Evolutionary conservation across 306 rosid genomes (phyloP).

Genomic region (Casuarina glauca): DNA sequence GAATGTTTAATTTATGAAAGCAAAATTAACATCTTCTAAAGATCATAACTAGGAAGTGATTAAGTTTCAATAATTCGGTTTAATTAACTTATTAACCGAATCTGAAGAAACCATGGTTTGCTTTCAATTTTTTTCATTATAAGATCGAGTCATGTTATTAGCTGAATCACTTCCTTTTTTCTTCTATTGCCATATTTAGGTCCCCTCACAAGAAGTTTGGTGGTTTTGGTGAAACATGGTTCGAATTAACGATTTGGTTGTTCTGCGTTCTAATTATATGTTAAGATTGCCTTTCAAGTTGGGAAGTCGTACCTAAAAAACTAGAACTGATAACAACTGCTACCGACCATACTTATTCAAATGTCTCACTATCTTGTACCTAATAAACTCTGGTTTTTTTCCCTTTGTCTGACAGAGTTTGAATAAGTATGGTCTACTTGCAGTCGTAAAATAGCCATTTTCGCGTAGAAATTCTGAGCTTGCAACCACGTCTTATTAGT

Average conservation of each 20-base stretch:
- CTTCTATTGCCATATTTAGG: background rate
- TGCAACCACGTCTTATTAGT: background rate
- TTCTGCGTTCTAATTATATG: too few species aligned
- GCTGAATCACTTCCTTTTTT: too few species aligned
- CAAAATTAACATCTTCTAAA: too few species aligned
- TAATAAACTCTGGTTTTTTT: background rate
- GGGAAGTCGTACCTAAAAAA: slow-evolving; percentile 24
- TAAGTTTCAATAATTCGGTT: too few species aligned
- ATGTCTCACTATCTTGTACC: background rate
- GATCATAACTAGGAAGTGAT: too few species aligned
- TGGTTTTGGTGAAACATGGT: background rate
- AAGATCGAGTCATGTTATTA: too few species aligned
- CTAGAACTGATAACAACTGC: slow-evolving; percentile 10
- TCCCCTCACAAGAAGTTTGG: background rate
- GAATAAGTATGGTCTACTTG: too few species aligned
- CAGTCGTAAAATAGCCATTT: background rate
- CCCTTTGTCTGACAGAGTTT: background rate
- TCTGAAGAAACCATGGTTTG: too few species aligned
- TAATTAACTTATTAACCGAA: too few species aligned
- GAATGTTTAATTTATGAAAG: too few species aligned
- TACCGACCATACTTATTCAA: slow-evolving; percentile 4
- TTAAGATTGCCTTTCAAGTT: background rate
- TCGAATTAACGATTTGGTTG: too few species aligned
- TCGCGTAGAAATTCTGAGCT: background rate
- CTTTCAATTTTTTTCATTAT: background rate